Evolutionary conservation across 768 basidiomycete genomes (phyloP).

Genomic region (Austroboletus eburneus): DNA sequence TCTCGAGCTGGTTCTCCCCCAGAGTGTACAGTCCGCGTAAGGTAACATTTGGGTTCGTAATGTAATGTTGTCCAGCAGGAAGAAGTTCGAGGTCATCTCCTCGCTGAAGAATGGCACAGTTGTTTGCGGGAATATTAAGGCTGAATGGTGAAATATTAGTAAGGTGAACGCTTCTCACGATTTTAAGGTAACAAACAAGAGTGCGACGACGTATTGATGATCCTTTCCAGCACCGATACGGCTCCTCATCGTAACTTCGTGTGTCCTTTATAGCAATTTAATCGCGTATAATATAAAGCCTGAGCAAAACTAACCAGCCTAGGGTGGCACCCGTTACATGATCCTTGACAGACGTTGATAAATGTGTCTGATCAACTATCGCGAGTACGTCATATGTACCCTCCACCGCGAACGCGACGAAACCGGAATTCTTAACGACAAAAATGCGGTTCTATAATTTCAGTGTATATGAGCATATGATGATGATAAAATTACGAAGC

Average conservation of each 20-base stretch:
- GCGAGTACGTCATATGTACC: constrained; percentile 77
- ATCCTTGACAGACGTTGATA: constrained; percentile 57
- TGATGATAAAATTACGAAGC: background rate
- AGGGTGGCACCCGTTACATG: constrained; percentile 55
- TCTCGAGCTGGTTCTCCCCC: constrained; percentile 80
- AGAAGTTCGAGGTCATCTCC: constrained; percentile 78
- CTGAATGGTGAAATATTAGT: constrained; percentile 32
- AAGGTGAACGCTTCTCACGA: background rate
- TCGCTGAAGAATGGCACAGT: constrained; percentile 80
- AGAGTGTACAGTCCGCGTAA: constrained; percentile 75
- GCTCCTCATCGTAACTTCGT: constrained; percentile 78
- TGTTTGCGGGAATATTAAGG: constrained; percentile 80
- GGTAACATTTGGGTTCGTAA: constrained; percentile 81
- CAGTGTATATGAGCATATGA: background rate
- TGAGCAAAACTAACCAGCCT: constrained; percentile 41
- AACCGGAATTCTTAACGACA: constrained; percentile 74
- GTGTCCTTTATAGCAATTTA: constrained; percentile 36
- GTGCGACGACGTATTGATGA: constrained; percentile 72
- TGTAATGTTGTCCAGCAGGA: constrained; percentile 78
- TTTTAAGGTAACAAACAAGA: constrained; percentile 49
- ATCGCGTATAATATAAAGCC: background rate
- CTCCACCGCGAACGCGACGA: constrained; percentile 72
- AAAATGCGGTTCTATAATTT: constrained; percentile 60
- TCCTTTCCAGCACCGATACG: constrained; percentile 38
- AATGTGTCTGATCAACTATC: constrained; percentile 81